Base-by-base conservation (phyloP, 192 early-diverging fungal genomes). In the Mortierella hygrophila region DNA sequence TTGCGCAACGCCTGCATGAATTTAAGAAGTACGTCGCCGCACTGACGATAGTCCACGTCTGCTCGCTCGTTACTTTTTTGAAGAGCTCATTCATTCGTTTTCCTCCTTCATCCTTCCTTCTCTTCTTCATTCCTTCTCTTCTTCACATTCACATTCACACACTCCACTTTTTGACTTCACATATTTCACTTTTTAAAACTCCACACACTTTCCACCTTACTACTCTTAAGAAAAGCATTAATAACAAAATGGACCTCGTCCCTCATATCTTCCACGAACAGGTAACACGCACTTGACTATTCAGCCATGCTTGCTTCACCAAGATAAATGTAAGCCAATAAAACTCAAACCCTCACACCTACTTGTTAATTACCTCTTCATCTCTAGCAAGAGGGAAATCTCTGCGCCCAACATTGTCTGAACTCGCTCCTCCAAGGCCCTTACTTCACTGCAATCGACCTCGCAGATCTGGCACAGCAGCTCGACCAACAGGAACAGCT, bases 341-440 rank as follows among this genome's bases (percentile, higher is more conserved):
- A 65, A 32, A 65, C 60, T 6, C 57, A 29, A 7, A 26, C 16
- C 6, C 52, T 10, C 55, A 57, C 29, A 65, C 26, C 11, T 13
- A 3, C 60, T 35, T 32, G 11, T 29, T 10, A 15, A 65, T 32
- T 15, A 65, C 20, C 3, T 52, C 26, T 15, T 40, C 0, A 38
- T 41, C 44, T 60, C n/a, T 60, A 94, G 91, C 95, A 96, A 94
- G 94, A 96, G 82, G 95, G 95, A 40, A 91, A 94, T 73, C 88
- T 96, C 55, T 97, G 96, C 76, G 95, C 95, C 0, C 96, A 97
- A 57, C 95, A 97, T 89, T 94, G 94, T 41, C 76, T 97, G 70
- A 97, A 97, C 80, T 90, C 93, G n/a, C 88, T 96, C 18, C 88
- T 96, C 32, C 90, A 92, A 89, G 90, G 90, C 76, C 87, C 68